phyloP scores from a whole-genome alignment of 805 yeast genomes.

The Yamadazyma akitaensis region DNA sequence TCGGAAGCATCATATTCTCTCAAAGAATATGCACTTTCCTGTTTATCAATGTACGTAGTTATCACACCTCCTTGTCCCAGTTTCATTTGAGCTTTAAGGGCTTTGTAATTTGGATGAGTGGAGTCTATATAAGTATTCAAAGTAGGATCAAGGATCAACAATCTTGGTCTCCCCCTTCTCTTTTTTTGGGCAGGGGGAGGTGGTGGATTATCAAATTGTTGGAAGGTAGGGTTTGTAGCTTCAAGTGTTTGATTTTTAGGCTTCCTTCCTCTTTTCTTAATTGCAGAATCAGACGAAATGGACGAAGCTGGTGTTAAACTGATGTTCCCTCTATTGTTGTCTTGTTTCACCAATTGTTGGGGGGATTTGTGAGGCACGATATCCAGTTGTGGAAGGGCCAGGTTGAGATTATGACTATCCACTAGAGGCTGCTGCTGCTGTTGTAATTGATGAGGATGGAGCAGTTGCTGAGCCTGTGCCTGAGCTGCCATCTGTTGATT shows the following conservation, averaged over 20 bases:
- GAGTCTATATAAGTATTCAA: slow-evolving; percentile 40
- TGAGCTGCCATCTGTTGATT: slow-evolving; percentile 6
- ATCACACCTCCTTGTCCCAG: slow-evolving; percentile 9
- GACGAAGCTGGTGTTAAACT: background rate
- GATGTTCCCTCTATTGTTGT: background rate
- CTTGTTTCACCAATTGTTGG: slow-evolving; percentile 3
- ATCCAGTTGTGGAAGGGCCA: background rate
- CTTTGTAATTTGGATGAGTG: slow-evolving; percentile 39
- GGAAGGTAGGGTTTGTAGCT: slow-evolving; percentile 8
- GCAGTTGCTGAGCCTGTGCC: slow-evolving; percentile 3
- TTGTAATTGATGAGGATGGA: slow-evolving; percentile 10
- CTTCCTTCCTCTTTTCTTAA: slow-evolving; percentile 11
- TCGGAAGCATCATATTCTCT: slow-evolving; percentile 27
- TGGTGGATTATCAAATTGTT: slow-evolving; percentile 5
- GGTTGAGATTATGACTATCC: background rate
- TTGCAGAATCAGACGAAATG: slow-evolving; percentile 6
- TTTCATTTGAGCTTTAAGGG: slow-evolving; percentile 28
- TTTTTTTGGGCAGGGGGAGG: slow-evolving; percentile 18
- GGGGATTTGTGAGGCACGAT: slow-evolving; percentile 10
- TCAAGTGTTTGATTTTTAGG: slow-evolving; percentile 6
- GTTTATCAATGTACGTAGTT: slow-evolving; percentile 8
- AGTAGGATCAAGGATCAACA: slow-evolving; percentile 40
- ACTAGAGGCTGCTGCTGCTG: slow-evolving; percentile 6
- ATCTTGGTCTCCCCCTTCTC: slow-evolving; percentile 42
- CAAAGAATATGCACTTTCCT: background rate